Base-by-base conservation (phyloP, 768 basidiomycete genomes). In the Podaxis rugospora region DNA sequence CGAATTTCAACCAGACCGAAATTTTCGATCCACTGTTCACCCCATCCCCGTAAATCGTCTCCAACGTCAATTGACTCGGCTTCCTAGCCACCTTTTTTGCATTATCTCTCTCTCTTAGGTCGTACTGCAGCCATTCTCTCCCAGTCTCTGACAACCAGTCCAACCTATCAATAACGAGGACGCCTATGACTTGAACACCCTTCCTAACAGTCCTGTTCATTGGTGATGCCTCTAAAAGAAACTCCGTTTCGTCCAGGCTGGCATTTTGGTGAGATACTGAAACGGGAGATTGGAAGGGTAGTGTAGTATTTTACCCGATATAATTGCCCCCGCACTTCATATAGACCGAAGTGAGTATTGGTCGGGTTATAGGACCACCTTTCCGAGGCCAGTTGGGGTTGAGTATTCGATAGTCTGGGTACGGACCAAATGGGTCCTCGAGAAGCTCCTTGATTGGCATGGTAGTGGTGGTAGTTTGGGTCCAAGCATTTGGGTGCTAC, bases 81-180 rank as follows among this genome's bases (percentile, higher is more conserved):
- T 67, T 66, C 40, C 64, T 65, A 23, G 64, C 59, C 16, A 71
- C 11, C 44, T 70, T 64, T 3, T 70, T 69, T 47, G 72, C 70
- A 14, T 62, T 50, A 49, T 79, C 76, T 14, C 81, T 71, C 42
- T 74, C 62, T 18, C 74, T 72, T 10, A 88, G 66, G 54, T 85
- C 85, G 3, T 55, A 42, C 54, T 81, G 70, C 4, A 89, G 64
- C 54, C 65, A 70, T 40, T 70, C 65, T 37, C 66, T 59, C 1
- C 85, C 88, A 46, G 66, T 66, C 0, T 74, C 71, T 0, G 85
- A 81, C 21, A 89, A 78, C 79, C 84, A 86, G 0, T 70, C 64
- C 0, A 82, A 73, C 1, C 71, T 59, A 2, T 73, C 65, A 61
- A 89, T 77, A 40, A 75, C 74, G 0, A 88, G 71, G 4, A 79